Conservation (phyloP, 352 stramenopile genomes). For the Globisporangium polare region DNA sequence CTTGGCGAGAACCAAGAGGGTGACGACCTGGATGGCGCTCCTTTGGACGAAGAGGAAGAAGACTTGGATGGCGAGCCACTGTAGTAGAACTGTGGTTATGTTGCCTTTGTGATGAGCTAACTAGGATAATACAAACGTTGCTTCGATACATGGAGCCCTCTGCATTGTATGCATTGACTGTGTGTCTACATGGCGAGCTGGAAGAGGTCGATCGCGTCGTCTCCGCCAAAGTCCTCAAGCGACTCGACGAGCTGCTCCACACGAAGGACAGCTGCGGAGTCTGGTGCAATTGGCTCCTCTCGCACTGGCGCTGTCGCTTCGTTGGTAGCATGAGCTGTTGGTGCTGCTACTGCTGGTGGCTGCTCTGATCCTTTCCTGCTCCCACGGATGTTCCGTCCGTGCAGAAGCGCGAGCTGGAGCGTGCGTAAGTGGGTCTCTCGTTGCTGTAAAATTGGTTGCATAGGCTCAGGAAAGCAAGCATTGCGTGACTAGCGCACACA, state of each 20-base stretch:
- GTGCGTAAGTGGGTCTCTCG: conserved; percentile 56
- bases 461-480: background rate
- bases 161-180: no score
- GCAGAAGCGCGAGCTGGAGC: conserved; percentile 48
- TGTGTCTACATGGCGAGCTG: conserved; percentile 16
- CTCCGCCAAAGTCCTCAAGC: background rate
- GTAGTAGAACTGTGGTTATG: conserved; percentile 21
- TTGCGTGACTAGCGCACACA: background rate
- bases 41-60: conserved; percentile 22
- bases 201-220: conserved; percentile 13
- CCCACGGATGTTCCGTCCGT: conserved; percentile 19
- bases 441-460: conserved; percentile 30
- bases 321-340: background rate
- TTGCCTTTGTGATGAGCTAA: background rate
- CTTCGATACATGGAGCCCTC: background rate
- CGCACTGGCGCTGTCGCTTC: background rate
- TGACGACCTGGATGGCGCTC: conserved; percentile 28
- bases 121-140: background rate
- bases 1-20: conserved; percentile 19
- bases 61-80: conserved; percentile 18
- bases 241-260: background rate
- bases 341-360: background rate
- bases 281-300: background rate
- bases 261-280: background rate
- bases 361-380: background rate